Evolutionary conservation across 768 basidiomycete species (phyloP), one percentile per base, ranked within the genome.

Genomic region (Hortiboletus campestris): DNA sequence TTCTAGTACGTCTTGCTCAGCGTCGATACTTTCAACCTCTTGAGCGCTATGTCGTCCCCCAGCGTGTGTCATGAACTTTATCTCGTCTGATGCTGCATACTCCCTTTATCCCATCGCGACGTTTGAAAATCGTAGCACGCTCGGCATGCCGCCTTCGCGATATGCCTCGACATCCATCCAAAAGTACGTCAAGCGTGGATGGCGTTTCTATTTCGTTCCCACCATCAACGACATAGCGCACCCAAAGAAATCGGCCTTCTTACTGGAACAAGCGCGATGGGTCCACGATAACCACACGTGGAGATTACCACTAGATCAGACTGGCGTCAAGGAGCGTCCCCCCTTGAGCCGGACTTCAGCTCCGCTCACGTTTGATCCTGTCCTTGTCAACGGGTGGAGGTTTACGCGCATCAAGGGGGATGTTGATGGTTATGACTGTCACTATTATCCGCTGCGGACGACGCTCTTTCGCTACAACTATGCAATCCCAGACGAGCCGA

Each of bases 51-150:
- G 34, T 34, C 34, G 34, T 39, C 13, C 3, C 22, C 19, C n/a
- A 60, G 59, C 55, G 19, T 57, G 49, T 5, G 59, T 61, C 19
- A 61, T 62, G 60, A 81, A 81, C 53, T 52, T 79, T 1, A 77
- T 81, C 54, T 67, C 74, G 0, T 72, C 71, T 59, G 65, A 75
- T 6, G 63, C 63, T 0, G 80, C 78, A 0, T 78, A 76, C 49
- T 69, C 72, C 1, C 56, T 78, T 5, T 80, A 74, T 58, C 80
- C 80, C 1, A 29, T 55, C 1, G 74, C 72, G 0, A 81, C 79
- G 0, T 76, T 78, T 43, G 68, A 75, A 17, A 51, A 71, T 13
- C 60, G 71, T 13, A 51, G 60, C 5, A 48, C 73, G 0, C 63
- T 80, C 6, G 46, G 46, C 4, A 56, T 58, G 39, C 48, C 48